Evolutionary conservation across 1,139 yeast species (phyloP).

Genomic region (Geotrichum bryndzae): DNA sequence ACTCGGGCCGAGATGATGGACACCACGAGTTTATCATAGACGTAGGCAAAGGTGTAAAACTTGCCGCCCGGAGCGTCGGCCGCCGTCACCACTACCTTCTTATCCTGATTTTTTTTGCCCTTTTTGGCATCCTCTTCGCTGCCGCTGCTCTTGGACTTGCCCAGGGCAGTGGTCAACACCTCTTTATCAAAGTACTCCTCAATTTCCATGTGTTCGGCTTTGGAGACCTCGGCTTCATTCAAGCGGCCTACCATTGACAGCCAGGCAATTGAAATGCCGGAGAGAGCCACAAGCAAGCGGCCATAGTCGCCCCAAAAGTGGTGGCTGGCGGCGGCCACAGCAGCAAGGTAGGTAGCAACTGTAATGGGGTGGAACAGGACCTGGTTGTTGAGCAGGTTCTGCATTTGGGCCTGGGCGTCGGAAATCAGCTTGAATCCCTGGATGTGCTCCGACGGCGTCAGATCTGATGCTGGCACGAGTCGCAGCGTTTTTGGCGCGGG

Average conservation of each 20-base stretch:
- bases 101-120: not conserved
- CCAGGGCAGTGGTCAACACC: not conserved
- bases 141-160: not conserved
- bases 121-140: not conserved
- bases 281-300: conserved; percentile 17
- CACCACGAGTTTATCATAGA: conserved; percentile 22
- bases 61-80: conserved; percentile 5
- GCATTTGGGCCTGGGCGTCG: conserved; percentile 25
- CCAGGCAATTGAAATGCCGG: conserved; percentile 21
- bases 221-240: conserved; percentile 17
- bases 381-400: conserved; percentile 22
- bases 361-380: conserved; percentile 16
- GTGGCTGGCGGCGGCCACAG: conserved; percentile 1
- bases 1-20: conserved; percentile 20
- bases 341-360: conserved; percentile 8
- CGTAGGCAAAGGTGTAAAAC: conserved; percentile 20
- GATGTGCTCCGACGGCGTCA: not conserved
- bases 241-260: conserved; percentile 22
- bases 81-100: not conserved
- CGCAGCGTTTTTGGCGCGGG: not conserved
- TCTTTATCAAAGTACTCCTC: conserved; percentile 1
- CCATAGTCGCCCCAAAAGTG: conserved; percentile 13
- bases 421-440: conserved; percentile 22
- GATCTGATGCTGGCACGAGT: not conserved
- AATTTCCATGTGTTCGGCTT: conserved; percentile 15